Evolutionary conservation across 768 basidiomycete species (phyloP).

Genomic region (Mycena metata): DNA sequence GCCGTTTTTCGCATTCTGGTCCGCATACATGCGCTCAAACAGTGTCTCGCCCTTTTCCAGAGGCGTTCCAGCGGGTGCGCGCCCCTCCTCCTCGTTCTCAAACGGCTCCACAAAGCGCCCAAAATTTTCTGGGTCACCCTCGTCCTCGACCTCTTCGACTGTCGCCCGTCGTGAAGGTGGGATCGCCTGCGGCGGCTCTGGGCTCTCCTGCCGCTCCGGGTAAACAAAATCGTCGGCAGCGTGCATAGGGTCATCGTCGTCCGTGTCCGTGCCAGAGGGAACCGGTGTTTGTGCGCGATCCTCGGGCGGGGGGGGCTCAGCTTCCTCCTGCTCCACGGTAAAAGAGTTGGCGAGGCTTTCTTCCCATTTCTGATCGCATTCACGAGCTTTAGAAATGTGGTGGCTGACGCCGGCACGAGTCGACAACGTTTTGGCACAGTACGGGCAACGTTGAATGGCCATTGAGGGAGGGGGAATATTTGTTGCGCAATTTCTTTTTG

Average conservation of each 20-base stretch:
- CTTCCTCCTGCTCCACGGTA: background rate
- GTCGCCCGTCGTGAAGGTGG: background rate
- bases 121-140: background rate
- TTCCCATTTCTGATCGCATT: background rate
- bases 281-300: too few relatives aligned
- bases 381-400: background rate
- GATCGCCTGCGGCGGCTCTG: background rate
- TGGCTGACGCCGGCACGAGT: background rate
- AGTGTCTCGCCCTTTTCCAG: background rate
- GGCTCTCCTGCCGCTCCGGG: background rate
- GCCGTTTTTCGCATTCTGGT: background rate
- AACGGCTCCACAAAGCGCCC: background rate
- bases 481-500: background rate
- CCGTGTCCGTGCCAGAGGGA: background rate
- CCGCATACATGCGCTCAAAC: background rate
- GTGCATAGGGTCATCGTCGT: background rate
- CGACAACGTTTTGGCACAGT: background rate
- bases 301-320: too few relatives aligned
- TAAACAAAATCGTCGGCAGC: background rate
- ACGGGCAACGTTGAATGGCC: background rate
- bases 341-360: background rate
- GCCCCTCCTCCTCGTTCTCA: background rate
- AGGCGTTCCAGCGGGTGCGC: background rate
- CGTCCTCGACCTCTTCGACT: background rate
- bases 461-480: background rate